phyloP scores from a whole-genome alignment of 2,329 filamentous ascomycete species.

The Zymoseptoria ardabiliae region DNA sequence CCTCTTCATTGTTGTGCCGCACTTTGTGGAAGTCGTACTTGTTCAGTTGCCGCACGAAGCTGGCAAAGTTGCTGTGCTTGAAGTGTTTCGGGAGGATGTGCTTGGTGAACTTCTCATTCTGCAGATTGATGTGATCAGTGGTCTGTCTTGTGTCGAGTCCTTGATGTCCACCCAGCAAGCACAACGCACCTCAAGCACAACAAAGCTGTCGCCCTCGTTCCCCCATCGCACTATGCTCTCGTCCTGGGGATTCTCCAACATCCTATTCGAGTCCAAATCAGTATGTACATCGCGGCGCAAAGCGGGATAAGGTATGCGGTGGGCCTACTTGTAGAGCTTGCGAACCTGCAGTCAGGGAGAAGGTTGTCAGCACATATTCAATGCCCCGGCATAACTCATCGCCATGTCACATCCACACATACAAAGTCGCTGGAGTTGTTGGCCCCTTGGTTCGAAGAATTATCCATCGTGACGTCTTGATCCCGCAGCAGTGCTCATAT shows the following conservation, averaged over 20 bases:
- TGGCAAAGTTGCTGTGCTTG: conserved; percentile 84
- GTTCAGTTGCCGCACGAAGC: conserved; percentile 63
- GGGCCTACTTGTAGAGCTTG: conserved; percentile 89
- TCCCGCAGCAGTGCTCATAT: conserved; percentile 6
- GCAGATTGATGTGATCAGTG: conserved; percentile 7
- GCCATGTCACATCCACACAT: conserved; percentile 43
- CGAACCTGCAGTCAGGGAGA: conserved; percentile 59
- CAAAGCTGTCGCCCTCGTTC: conserved; percentile 89
- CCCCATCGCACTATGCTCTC: conserved; percentile 92
- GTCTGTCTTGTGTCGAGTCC: background rate
- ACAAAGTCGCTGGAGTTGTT: conserved; percentile 96
- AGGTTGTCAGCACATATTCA: background rate
- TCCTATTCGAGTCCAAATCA: conserved; percentile 46
- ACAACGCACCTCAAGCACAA: conserved; percentile 76
- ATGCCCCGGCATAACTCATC: background rate
- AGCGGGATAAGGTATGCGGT: background rate
- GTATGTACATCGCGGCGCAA: background rate
- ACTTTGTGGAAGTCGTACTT: conserved; percentile 86
- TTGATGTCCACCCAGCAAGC: background rate
- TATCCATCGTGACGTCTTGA: conserved; percentile 34
- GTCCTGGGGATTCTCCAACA: conserved; percentile 93
- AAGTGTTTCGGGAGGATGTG: conserved; percentile 96
- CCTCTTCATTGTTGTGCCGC: conserved; percentile 81
- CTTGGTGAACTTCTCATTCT: conserved; percentile 99
- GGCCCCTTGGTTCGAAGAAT: conserved; percentile 40